Evolutionary conservation across 2,329 filamentous ascomycete genomes (phyloP), one percentile per base, ranked within the genome.

Genomic region (Fusarium burgessii): DNA sequence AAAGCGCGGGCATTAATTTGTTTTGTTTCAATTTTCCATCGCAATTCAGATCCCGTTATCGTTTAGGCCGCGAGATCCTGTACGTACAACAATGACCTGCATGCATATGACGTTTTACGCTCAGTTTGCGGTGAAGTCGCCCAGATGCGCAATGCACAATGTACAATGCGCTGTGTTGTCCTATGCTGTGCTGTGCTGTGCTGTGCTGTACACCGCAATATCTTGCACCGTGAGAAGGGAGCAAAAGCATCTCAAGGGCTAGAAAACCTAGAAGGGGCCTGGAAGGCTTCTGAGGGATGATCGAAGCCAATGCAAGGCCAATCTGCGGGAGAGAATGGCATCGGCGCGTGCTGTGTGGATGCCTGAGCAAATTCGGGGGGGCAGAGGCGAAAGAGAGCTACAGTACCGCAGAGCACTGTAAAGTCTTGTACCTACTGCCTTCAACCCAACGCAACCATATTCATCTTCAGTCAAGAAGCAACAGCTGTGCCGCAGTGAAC

Each of bases 251-350:
- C 17, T 5, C 14, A 50, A 47, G 57, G 50, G 59, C 68, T 72
- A 62, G 68, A 72, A 71, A 58, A 70, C 38, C 59, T 65, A 69
- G 68, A 72, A 72, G 38, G 10, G 27, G 68, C 55, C 52, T 68
- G 42, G 57, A 71, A 67, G 52, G 45, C 33, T 41, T 25, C 29
- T 40, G 52, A 66, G 60, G 45, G 23, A 40, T 41, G 59, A 72
- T 72, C 59, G 64, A 69, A 62, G 41, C 68, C 68, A 62, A 62
- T 66, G 51, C 58, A 71, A 66, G 62, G 43, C 47, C 40, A 72
- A 64, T 47, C 68, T 58, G 63, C 49, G 68, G 33, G 68, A 46
- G 41, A 45, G 60, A 32, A 64, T 59, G 63, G 27, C 50, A 65
- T 50, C 25, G 54, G 42, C 40, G 69, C 54, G 63, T 65, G 55